A percentile compares a stretch with the other conserved stretches of the same genome.
Conservation (phyloP, 306 rosid species). For the Ziziphus jujuba region DNA sequence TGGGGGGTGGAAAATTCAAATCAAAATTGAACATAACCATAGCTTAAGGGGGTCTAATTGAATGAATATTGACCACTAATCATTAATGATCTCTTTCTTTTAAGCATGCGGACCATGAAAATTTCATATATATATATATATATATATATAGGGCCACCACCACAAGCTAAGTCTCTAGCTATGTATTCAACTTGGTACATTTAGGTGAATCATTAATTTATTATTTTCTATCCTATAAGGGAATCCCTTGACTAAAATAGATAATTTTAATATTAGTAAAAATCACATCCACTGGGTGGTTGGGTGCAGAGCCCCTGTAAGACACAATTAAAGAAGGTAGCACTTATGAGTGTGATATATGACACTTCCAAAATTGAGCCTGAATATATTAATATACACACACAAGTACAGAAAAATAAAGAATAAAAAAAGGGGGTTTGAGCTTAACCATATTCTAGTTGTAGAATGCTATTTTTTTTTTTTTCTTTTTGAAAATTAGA, state of each 20-base stretch:
- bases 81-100: conserved; percentile 2
- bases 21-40: background rate
- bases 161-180: background rate
- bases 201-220: background rate
- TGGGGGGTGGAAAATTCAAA: background rate
- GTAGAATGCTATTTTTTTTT: no score
- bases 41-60: background rate
- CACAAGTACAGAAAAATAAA: background rate
- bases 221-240: background rate
- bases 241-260: conserved; percentile 8
- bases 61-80: background rate
- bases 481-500: no score
- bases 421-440: no score
- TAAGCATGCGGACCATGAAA: background rate
- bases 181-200: background rate
- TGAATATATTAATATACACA: conserved; percentile 1
- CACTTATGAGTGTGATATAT: conserved; percentile 5
- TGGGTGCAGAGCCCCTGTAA: conserved; percentile 24
- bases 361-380: background rate
- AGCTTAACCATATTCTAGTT: no score
- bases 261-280: background rate
- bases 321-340: background rate
- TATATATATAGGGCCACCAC: no score
- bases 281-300: conserved; percentile 11
- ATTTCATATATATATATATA: no score